Evolutionary conservation across 2,329 filamentous ascomycete species (phyloP).

Genomic region (Phialophora expanda): DNA sequence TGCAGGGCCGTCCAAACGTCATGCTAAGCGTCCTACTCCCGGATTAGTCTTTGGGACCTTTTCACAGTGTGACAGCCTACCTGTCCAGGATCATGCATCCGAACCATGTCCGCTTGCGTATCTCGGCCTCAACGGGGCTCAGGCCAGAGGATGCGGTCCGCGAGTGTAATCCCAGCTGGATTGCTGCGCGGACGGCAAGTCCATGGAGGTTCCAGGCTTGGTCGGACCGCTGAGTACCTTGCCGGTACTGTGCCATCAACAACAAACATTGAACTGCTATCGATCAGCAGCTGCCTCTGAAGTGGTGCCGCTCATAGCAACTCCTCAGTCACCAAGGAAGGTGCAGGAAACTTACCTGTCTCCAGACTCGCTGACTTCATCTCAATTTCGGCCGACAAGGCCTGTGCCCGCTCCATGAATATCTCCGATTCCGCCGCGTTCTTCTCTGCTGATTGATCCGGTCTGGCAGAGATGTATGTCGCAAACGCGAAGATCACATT

Average conservation of each 20-base stretch:
- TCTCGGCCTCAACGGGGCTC: constrained; percentile 27
- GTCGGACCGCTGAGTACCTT: constrained; percentile 33
- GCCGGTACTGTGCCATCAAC: constrained; percentile 34
- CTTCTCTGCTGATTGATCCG: constrained; percentile 30
- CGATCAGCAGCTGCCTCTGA: constrained; percentile 1
- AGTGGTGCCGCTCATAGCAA: no score
- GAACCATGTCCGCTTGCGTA: constrained; percentile 33
- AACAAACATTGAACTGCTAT: constrained; percentile 31
- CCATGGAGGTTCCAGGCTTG: constrained; percentile 35
- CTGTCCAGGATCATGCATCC: constrained; percentile 34
- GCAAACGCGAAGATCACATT: constrained; percentile 44
- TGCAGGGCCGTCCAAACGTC: constrained; percentile 33
- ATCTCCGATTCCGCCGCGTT: constrained; percentile 34
- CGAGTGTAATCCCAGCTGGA: constrained; percentile 32
- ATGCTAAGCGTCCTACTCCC: constrained; percentile 30
- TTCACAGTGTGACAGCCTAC: constrained; percentile 10
- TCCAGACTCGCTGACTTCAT: constrained; percentile 33
- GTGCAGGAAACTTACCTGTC: constrained; percentile 21
- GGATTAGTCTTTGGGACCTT: not conserved
- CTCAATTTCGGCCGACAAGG: constrained; percentile 31
- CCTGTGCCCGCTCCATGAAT: constrained; percentile 34
- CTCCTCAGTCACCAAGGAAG: not conserved
- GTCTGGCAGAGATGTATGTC: constrained; percentile 34
- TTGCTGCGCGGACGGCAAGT: constrained; percentile 30
- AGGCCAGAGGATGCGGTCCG: constrained; percentile 22